These are phyloP conservation scores for Wickerhamiella musiphila DNA, from an alignment of 805 yeast species.

Conservation along the genomic window DNA sequence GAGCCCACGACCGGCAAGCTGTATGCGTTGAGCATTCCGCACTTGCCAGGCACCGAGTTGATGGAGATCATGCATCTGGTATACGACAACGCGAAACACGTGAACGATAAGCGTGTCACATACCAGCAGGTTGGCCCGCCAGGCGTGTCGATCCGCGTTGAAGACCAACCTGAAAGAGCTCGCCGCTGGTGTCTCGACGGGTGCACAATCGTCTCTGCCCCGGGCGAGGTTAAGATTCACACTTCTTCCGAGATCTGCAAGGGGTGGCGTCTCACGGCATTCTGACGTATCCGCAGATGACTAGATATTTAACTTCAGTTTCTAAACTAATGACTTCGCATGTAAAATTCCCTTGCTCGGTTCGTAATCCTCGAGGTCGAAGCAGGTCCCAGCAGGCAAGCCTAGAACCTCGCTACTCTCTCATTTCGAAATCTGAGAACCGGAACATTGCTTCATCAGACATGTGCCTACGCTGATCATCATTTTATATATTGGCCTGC, in stretches of 20 bases:
- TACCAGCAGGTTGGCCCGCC: constrained; percentile 24
- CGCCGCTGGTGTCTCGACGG: constrained; percentile 55
- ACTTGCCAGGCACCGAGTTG: constrained; percentile 22
- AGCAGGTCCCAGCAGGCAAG: no score
- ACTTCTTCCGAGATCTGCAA: constrained; percentile 11
- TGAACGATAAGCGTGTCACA: constrained; percentile 29
- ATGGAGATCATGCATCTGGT: constrained; percentile 41
- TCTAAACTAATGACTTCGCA: no score
- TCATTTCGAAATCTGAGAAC: no score
- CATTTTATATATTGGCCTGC: no score
- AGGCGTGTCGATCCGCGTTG: constrained; percentile 8
- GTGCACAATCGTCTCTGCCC: constrained; percentile 24
- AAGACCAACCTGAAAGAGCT: constrained; percentile 22
- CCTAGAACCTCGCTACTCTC: no score
- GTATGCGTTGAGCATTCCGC: constrained; percentile 31
- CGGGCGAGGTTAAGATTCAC: constrained; percentile 13
- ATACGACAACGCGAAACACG: constrained; percentile 40
- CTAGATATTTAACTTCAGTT: no score
- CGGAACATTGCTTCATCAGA: no score
- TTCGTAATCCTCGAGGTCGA: no score
- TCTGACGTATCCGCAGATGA: no score
- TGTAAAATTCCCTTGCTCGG: no score
- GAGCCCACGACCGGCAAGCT: constrained; percentile 24
- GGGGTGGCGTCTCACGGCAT: constrained; percentile 21
- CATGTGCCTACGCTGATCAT: no score